phyloP scores from a whole-genome alignment of 2,329 filamentous ascomycete genomes.

The Seiridium unicorne region DNA sequence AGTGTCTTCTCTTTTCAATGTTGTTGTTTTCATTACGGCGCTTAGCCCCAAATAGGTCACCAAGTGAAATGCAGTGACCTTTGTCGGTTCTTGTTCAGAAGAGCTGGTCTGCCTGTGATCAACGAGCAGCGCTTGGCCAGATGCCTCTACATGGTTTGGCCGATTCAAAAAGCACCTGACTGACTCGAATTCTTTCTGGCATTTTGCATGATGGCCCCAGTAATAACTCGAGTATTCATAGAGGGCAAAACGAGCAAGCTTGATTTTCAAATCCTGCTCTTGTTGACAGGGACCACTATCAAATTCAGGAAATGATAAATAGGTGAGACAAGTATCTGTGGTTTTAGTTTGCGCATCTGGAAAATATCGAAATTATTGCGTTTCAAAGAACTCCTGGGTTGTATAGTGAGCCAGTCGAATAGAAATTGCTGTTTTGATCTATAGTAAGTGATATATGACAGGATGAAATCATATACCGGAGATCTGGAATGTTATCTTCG shows the following conservation, averaged over 20 bases:
- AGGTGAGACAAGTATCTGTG: conserved; percentile 26
- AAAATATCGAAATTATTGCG: conserved; percentile 25
- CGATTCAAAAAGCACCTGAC: neutral
- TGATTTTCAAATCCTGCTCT: neutral
- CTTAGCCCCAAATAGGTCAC: conserved; percentile 1
- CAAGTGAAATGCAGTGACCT: neutral
- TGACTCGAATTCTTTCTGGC: neutral
- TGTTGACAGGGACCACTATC: neutral
- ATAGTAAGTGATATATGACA: conserved; percentile 7
- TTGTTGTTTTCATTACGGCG: neutral
- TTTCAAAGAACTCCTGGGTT: conserved; percentile 39
- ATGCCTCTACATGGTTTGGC: neutral
- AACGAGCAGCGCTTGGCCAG: neutral
- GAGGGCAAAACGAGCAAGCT: neutral
- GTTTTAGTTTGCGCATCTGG: conserved; percentile 12
- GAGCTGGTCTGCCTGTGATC: neutral
- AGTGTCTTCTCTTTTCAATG: neutral
- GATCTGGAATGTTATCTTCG: conserved; percentile 29
- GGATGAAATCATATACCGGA: conserved; percentile 15
- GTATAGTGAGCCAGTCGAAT: conserved; percentile 43
- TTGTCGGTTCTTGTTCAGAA: too few relatives aligned
- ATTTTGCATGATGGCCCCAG: conserved; percentile 12
- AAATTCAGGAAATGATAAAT: conserved; percentile 28
- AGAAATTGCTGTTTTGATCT: conserved; percentile 30
- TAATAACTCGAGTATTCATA: conserved; percentile 11